Base-by-base conservation (phyloP, 139 green algal genomes). In the Nannochloris sp. region DNA sequence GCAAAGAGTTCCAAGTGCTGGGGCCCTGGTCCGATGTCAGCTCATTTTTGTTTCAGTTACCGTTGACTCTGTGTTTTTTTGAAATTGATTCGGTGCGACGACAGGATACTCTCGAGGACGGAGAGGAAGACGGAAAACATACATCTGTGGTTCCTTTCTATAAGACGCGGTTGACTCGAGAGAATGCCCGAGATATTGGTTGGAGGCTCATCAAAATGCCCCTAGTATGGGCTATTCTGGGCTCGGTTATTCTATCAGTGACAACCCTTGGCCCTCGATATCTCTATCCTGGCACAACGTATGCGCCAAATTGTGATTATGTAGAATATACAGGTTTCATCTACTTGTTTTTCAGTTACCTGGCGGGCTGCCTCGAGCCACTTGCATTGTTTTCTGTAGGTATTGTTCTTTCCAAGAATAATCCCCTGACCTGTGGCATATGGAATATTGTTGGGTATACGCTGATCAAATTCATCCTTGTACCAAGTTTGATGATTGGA, bases 401-500 rank as follows among this genome's bases (percentile, higher is more conserved):
- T 21, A 53, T 53, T 53, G 46, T 53, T 19, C 16, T 53, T 53
- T 19, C n/a, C 18, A 53, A 21, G 18, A 53, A 53, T 53, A 19
- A 53, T 19, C 46, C 46, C 15, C 62, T 23, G 43, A 58, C 54
- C 34, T 74, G 11, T 9, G 46, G 46, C 2, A 9, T 19, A 21
- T 21, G 16, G 16, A 53, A 25, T 12, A 19, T 53, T 25, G n/a
- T 53, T 25, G 46, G 16, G n/a, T 53, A 53, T 21, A 53, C n/a
- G 2, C 11, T 53, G 15, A 53, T 53, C 46, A 53, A 53, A 21
- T 53, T 53, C n/a, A 53, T 53, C 16, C n/a, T 53, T 19, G 46
- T 53, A 25, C 46, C 46, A 53, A 21, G 3, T 5, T 25, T 53
- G n/a, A 53, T 21, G 46, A 21, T 53, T 53, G 69, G 69, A 36